Base-by-base conservation (phyloP, 1,284 basidiomycete genomes). In the Cryptococcus sp. region DNA sequence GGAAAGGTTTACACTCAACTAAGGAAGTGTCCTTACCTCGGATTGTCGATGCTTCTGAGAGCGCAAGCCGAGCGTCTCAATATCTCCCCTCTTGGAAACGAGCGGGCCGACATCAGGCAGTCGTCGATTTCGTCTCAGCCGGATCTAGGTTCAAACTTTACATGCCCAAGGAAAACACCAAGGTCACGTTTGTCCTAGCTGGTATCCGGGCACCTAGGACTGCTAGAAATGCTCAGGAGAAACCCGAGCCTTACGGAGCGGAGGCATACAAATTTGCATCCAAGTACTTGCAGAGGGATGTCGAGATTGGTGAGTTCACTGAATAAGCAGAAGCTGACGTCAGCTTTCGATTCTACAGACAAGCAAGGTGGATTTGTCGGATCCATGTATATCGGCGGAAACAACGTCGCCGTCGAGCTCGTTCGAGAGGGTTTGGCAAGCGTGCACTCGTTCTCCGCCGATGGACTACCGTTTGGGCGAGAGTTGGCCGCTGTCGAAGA, bases 341-440 rank as follows among this genome's bases (percentile, higher is more conserved):
- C 42, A 70, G 69, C 90, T 60, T 84, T 97, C 43, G 88, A 94
- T 54, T 82, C 83, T 42, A 84, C 86, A 14, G 94, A 98, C 78
- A 97, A 96, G 77, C 86, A 86, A 16, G 94, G 94, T 37, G 93
- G 94, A 7, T 98, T 97, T 77, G 93, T 98, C 60, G 94, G 94
- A 16, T 78, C 86, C 1, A 78, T 97, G 51, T 96, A 87, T 73
- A 60, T 87, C 63, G 90, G 82, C 64, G 65, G 67, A 2, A 87
- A 91, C 59, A 98, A 97, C 69, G 85, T 83, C 43, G 93, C 91
- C 1, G 78, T 93, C 40, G 76, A 84, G 31, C 81, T 98, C 16
- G 85, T 87, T n/a, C 83, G 82, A 53, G 88, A 92, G 72, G 93
- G 93, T 50, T 79, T 87, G 50, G 91, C 90, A 1, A 83, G 81